phyloP scores from a whole-genome alignment of 2,329 filamentous ascomycete genomes.

The Aureobasidium uvarum region DNA sequence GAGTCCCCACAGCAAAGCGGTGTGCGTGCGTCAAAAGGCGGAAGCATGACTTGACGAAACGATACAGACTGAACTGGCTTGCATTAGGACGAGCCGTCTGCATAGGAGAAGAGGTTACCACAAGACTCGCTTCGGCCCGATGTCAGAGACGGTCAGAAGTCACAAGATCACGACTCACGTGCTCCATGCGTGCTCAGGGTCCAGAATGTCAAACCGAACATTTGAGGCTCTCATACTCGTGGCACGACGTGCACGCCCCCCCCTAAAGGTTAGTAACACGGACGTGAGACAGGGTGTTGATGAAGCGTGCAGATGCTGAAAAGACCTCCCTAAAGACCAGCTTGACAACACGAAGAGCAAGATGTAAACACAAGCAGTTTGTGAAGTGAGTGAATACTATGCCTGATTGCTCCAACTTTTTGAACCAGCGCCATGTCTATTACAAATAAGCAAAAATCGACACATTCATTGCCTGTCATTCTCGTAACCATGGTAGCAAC shows the following conservation, averaged over 20 bases:
- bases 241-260: constrained; percentile 5
- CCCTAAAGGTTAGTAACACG: background rate
- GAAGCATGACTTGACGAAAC: background rate
- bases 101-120: background rate
- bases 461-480: constrained; percentile 15
- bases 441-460: constrained; percentile 5
- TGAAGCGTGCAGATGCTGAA: background rate
- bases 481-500: constrained; percentile 18
- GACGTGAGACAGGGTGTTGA: background rate
- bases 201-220: background rate
- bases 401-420: constrained; percentile 9
- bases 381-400: background rate
- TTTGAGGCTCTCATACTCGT: background rate
- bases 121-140: constrained; percentile 2
- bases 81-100: background rate
- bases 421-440: background rate
- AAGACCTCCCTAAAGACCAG: background rate
- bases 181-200: background rate
- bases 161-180: background rate
- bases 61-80: background rate
- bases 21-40: constrained; percentile 2
- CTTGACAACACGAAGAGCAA: background rate
- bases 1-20: constrained; percentile 1
- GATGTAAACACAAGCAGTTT: background rate
- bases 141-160: background rate